Base-by-base conservation (phyloP, 352 stramenopile species). In the Phytopythium ostracodes region DNA sequence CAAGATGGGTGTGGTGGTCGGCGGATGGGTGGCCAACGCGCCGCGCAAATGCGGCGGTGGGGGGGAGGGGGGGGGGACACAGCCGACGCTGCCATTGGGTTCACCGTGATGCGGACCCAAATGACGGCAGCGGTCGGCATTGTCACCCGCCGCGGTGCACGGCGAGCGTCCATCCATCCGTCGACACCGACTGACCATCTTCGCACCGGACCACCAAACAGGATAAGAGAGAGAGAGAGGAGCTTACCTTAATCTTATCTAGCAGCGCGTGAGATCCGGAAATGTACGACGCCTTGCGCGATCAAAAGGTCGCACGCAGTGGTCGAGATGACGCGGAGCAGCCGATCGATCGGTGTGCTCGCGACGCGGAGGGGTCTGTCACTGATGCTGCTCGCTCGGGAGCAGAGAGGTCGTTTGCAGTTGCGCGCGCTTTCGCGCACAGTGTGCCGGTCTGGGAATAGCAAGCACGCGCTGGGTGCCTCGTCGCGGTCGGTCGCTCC, bases 371-470 rank as follows among this genome's bases (percentile, higher is more conserved):
- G 38, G 38, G n/a, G n/a, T n/a, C 6, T 44, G 38, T 44, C 38
- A 8, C 2, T 44, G 38, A 5, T n/a, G 38, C 38, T 44, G 38
- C 38, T 44, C 38, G 38, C 38, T n/a, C 8, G 6, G 15, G 38
- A 44, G 38, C 38, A 44, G 38, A 44, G 38, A 20, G 15, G 12
- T 44, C 12, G 38, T 3, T 18, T 52, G 24, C 46, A 14, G 24
- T 29, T 33, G 46, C 22, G 24, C 12, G 44, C 46, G 46, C 46
- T 52, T 24, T 52, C 46, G 46, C 46, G 46, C 46, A 52, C 46
- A 52, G 46, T 6, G 46, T 6, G 22, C 46, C 14, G 12, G 47
- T 38, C 47, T 35, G 3, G 47, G 47, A 54, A 54, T 54, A 36
- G 22, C 17, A 14, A 53, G 46, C 25, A 22, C 24, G 46, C 24